A percentile compares a stretch with the other conserved stretches of the same genome.
Conservation (phyloP, 331 rosid genomes). For the Phaseolus coccineus region DNA sequence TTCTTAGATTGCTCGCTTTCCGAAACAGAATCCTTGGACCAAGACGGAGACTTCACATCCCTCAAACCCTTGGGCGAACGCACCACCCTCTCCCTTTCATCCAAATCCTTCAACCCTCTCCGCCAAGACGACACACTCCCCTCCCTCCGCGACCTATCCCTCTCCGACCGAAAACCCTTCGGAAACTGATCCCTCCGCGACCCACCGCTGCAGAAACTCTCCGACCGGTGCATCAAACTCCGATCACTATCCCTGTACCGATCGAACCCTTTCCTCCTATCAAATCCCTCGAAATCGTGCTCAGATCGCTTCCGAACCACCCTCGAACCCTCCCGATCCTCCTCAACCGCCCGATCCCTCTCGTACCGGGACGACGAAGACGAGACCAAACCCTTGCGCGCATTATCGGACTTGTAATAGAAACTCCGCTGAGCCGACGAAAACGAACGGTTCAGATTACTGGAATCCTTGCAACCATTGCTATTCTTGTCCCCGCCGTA, state of each 20-base stretch:
- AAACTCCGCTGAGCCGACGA: slow-evolving; percentile 74
- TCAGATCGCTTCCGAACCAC: slow-evolving; percentile 76
- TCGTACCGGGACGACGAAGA: slow-evolving; percentile 63
- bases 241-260: slow-evolving; percentile 70
- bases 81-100: slow-evolving; percentile 58
- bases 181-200: slow-evolving; percentile 76
- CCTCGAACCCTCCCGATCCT: slow-evolving; percentile 72
- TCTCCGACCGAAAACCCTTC: slow-evolving; percentile 90
- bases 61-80: slow-evolving; percentile 66
- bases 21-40: slow-evolving; percentile 89
- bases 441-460: slow-evolving; percentile 62
- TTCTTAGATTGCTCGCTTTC: slow-evolving; percentile 88
- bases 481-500: slow-evolving; percentile 56
- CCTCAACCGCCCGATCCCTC: slow-evolving; percentile 74
- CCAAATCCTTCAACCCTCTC: slow-evolving; percentile 80
- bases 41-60: slow-evolving; percentile 75
- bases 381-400: slow-evolving; percentile 68
- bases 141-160: slow-evolving; percentile 78
- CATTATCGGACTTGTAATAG: slow-evolving; percentile 67
- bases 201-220: slow-evolving; percentile 69
- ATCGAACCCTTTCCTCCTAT: slow-evolving; percentile 82
- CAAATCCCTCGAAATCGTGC: slow-evolving; percentile 78
- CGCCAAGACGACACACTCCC: slow-evolving; percentile 86
- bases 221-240: slow-evolving; percentile 74
- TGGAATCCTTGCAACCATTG: slow-evolving; percentile 55